Conservation (phyloP, 176 grass and related monocot genomes). For the Zea luxurians region DNA sequence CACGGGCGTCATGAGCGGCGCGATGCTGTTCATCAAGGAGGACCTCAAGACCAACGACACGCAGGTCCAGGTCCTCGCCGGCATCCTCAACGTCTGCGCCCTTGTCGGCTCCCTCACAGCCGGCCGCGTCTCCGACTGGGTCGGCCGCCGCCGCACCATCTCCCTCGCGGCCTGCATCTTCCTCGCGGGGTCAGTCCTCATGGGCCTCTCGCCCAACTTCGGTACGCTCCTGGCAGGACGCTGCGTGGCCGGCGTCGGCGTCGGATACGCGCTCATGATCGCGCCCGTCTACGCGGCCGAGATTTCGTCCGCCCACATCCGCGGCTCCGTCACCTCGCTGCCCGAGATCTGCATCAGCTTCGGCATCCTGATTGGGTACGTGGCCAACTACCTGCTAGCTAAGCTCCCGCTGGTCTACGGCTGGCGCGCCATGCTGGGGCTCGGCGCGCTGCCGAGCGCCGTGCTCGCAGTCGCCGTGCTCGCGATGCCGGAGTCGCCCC, state of each 20-base stretch:
- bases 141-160: conserved; percentile 49
- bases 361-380: conserved; percentile 54
- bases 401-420: conserved; percentile 42
- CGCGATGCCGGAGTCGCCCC: conserved; percentile 46
- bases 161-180: conserved; percentile 45
- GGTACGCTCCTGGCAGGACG: conserved; percentile 37
- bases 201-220: conserved; percentile 45
- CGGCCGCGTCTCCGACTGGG: conserved; percentile 51
- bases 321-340: conserved; percentile 47
- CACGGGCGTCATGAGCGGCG: conserved; percentile 60
- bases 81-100: conserved; percentile 53
- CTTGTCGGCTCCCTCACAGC: conserved; percentile 54
- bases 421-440: conserved; percentile 52
- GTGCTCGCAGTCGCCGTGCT: conserved; percentile 33
- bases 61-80: conserved; percentile 49
- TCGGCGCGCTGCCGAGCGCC: conserved; percentile 39
- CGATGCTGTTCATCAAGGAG: conserved; percentile 68
- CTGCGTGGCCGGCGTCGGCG: conserved; percentile 51
- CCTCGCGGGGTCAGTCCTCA: conserved; percentile 40
- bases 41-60: conserved; percentile 54
- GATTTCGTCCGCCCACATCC: conserved; percentile 34
- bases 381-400: conserved; percentile 47
- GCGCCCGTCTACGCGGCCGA: conserved; percentile 53
- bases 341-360: conserved; percentile 62
- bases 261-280: conserved; percentile 59